Conservation (phyloP, 306 rosid genomes). For the Pyrus communis region DNA sequence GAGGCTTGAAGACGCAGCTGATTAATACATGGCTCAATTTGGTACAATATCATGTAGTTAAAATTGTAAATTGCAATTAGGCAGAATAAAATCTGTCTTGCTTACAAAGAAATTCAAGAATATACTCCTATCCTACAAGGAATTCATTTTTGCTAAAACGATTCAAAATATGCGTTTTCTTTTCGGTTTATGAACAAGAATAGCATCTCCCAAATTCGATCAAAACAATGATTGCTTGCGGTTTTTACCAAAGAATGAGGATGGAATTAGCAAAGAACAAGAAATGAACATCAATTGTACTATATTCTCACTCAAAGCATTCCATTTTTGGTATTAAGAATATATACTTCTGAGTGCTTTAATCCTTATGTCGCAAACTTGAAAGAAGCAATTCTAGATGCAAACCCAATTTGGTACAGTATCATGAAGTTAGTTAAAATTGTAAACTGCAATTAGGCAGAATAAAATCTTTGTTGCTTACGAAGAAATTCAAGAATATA, state of each 20-base stretch:
- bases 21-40: neutral
- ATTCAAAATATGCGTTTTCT: neutral
- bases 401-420: neutral
- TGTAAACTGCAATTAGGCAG: neutral
- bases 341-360: neutral
- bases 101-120: neutral
- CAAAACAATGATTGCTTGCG: neutral
- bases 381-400: neutral
- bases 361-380: neutral
- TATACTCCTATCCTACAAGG: neutral
- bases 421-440: neutral
- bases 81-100: neutral
- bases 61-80: neutral
- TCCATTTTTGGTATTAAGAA: neutral
- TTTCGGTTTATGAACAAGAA: neutral
- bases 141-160: neutral
- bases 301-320: neutral
- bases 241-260: neutral
- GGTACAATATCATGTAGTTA: neutral
- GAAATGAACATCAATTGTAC: neutral
- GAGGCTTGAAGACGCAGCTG: neutral
- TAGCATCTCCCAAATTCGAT: no score
- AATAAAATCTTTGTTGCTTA: neutral
- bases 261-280: neutral
- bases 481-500: neutral